Percentiles rank a stretch among this genome's conserved stretches.
Conservation (phyloP, 2,329 filamentous ascomycete species). For the Ophiostoma tasmaniense region DNA sequence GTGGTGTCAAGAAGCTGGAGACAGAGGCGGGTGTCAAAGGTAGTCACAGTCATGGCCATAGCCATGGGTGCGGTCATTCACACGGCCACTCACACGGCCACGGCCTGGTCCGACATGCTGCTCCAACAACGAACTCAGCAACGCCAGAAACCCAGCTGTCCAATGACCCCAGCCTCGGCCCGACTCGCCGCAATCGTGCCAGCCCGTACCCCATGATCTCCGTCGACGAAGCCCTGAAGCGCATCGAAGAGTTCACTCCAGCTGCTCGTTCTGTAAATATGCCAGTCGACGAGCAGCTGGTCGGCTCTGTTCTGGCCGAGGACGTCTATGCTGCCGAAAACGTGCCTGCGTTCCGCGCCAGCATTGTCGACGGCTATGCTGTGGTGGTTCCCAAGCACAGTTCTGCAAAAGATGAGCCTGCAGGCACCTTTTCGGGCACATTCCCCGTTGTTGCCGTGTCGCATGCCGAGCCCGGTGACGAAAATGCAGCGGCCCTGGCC, state of each 20-base stretch:
- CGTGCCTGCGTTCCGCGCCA: constrained; percentile 88
- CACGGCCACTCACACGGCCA: constrained; percentile 48
- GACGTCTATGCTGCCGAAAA: constrained; percentile 72
- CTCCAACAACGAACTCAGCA: constrained; percentile 37
- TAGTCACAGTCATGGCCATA: constrained; percentile 34
- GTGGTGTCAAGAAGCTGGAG: constrained; percentile 77
- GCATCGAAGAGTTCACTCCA: constrained; percentile 73
- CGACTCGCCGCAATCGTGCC: constrained; percentile 65
- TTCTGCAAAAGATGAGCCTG: background rate
- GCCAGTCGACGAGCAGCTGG: constrained; percentile 55
- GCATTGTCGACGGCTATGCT: constrained; percentile 95
- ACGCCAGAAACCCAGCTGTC: constrained; percentile 34
- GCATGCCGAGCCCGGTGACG: constrained; percentile 68
- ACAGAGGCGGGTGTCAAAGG: constrained; percentile 58
- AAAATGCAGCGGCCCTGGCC: constrained; percentile 38
- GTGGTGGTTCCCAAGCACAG: constrained; percentile 46
- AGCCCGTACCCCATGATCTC: constrained; percentile 91
- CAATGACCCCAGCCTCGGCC: constrained; percentile 53
- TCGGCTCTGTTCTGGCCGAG: constrained; percentile 73
- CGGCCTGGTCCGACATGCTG: constrained; percentile 65
- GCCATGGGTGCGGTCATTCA: constrained; percentile 41
- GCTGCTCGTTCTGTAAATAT: constrained; percentile 46
- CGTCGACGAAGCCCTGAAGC: constrained; percentile 67
- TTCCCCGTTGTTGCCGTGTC: constrained; percentile 84
- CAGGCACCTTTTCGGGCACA: constrained; percentile 57